Base-by-base conservation (phyloP, 116 monocot genomes). In the Dioscorea cayenensis region DNA sequence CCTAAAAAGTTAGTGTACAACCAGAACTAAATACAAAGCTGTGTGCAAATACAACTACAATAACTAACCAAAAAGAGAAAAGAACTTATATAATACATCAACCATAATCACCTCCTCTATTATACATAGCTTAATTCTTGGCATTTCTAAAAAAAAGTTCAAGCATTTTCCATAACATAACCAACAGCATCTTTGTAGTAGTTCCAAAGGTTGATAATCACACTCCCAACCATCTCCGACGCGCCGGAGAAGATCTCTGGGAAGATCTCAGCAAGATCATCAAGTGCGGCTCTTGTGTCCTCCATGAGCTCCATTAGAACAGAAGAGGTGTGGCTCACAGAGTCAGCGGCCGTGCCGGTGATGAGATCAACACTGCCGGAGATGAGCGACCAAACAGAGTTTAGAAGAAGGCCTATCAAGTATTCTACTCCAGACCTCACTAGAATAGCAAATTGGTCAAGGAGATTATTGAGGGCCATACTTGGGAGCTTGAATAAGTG, bases 101-200 rank as follows among this genome's bases (percentile, higher is more conserved):
- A 25, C 25, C 25, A 25, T 25, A 25, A 25, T 25, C 25, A 25
- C 25, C 25, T 25, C 25, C 25, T 25, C 25, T 25, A 25, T 25
- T 0, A 25, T 25, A 25, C 25, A 25, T 25, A 1, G 25, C 25
- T 25, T 25, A 25, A 25, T 25, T 25, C 25, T 25, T 25, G 25
- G 25, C 25, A 25, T 25, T 25, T 25, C 25, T 25, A 25, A 25
- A 25, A 25, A 25, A 25, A 25, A 25, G 1, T 1, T 51, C 14
- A 55, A 55, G 55, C 55, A 55, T 74, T 55, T 6, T 74, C 66
- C 35, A 66, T 66, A 35, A 74, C 18, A 25, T 74, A 74, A 6
- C 23, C 58, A 4, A 66, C 23, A 35, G 66, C 74, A 58, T 74
- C 74, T 36, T 66, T 66, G 74, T 74, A 74, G 58, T 66, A 55